Conservation (phyloP, 2,329 filamentous ascomycete species). For the Fusarium protoensiforme region DNA sequence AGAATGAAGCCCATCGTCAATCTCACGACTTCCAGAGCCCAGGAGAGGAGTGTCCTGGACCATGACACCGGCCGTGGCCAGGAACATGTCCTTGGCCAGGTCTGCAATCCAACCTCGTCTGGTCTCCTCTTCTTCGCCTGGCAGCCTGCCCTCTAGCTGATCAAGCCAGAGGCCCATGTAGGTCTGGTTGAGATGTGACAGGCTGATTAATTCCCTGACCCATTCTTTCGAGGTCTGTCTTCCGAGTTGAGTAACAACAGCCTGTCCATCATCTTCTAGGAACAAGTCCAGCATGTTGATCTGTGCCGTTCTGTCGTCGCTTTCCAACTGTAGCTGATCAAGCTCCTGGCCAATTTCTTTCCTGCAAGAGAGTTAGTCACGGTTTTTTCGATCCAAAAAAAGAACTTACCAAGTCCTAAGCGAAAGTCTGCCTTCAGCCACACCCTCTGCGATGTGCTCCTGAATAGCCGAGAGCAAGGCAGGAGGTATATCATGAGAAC, state of each 20-base stretch:
- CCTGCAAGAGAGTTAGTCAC: constrained; percentile 34
- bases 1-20: constrained; percentile 6
- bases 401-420: constrained; percentile 49
- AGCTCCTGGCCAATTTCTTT: constrained; percentile 38
- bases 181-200: constrained; percentile 43
- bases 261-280: constrained; percentile 38
- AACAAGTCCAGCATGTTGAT: constrained; percentile 45
- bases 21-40: constrained; percentile 28
- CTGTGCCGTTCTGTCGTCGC: constrained; percentile 39
- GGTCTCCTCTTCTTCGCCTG: constrained; percentile 37
- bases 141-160: constrained; percentile 35
- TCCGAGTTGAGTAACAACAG: constrained; percentile 46
- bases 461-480: constrained; percentile 43
- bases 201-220: constrained; percentile 37
- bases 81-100: constrained; percentile 48
- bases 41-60: constrained; percentile 48
- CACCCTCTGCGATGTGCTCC: constrained; percentile 40
- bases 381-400: neutral
- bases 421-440: constrained; percentile 40
- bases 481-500: constrained; percentile 41
- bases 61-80: constrained; percentile 50
- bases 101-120: constrained; percentile 46
- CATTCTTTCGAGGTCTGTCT: constrained; percentile 38
- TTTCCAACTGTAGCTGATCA: neutral
- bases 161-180: constrained; percentile 49